Percentiles rank a stretch among this genome's conserved stretches.
Conservation (phyloP, 805 yeast species). For the Ogataea allantospora region DNA sequence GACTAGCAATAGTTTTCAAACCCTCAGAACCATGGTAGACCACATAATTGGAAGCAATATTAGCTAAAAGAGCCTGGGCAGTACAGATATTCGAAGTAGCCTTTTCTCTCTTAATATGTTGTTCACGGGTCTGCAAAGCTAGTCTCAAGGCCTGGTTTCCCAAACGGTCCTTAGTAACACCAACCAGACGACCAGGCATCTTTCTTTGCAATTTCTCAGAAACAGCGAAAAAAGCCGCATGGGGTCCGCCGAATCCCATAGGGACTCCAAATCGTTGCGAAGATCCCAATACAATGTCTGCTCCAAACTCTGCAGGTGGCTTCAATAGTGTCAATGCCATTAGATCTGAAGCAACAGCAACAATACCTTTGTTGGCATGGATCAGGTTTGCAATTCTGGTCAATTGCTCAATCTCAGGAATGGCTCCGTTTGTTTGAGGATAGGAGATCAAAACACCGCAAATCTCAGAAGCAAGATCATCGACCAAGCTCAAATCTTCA, state of each 20-base stretch:
- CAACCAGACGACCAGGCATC: constrained; percentile 95
- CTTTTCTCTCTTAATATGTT: constrained; percentile 94
- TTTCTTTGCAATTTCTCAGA: constrained; percentile 78
- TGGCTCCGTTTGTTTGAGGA: constrained; percentile 82
- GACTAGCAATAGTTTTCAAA: constrained; percentile 68
- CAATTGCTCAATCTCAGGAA: constrained; percentile 49
- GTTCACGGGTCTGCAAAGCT: constrained; percentile 97
- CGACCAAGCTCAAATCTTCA: constrained; percentile 48
- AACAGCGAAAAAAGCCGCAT: constrained; percentile 95
- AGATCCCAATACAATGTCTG: constrained; percentile 90
- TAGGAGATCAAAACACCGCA: constrained; percentile 90
- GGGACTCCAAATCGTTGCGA: constrained; percentile 98
- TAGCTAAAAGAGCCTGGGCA: constrained; percentile 94
- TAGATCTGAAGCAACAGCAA: constrained; percentile 88
- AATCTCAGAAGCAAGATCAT: constrained; percentile 36
- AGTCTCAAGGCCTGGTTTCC: constrained; percentile 88
- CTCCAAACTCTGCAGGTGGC: constrained; percentile 83
- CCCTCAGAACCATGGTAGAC: constrained; percentile 96
- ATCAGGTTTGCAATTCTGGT: constrained; percentile 57
- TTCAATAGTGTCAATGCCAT: constrained; percentile 82
- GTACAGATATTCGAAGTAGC: constrained; percentile 98
- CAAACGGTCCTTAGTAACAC: constrained; percentile 86
- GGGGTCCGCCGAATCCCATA: constrained; percentile 98
- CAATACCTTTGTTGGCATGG: constrained; percentile 70
- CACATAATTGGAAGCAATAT: constrained; percentile 92